Evolutionary conservation across 176 grass and related monocot species (phyloP).

Genomic region (Elaeis guineensis): DNA sequence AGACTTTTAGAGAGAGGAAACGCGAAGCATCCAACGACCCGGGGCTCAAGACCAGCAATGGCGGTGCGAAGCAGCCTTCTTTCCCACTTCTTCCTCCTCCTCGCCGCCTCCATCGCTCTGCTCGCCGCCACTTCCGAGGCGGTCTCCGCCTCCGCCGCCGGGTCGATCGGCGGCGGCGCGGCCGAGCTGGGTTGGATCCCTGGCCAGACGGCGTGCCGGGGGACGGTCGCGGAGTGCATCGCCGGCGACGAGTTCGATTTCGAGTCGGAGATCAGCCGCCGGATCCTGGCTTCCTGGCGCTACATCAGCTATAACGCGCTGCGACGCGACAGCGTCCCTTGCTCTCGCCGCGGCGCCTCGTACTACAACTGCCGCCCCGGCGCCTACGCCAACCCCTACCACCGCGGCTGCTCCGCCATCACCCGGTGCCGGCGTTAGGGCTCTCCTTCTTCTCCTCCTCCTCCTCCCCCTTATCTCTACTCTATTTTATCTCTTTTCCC

Average conservation of each 20-base stretch:
- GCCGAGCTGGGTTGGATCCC: not conserved
- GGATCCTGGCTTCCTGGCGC: conserved; percentile 3
- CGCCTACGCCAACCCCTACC: conserved; percentile 47
- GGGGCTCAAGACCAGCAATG: no score
- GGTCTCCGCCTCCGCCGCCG: conserved; percentile 53
- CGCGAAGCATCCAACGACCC: no score
- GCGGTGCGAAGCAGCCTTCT: no score
- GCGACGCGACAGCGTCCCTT: conserved; percentile 32
- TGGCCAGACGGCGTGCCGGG: no score
- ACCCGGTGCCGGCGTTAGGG: conserved; percentile 29
- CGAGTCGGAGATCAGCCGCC: conserved; percentile 9
- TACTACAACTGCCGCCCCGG: conserved; percentile 64
- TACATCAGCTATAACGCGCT: conserved; percentile 48
- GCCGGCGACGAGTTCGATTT: not conserved
- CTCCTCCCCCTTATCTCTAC: no score
- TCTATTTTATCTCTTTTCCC: no score
- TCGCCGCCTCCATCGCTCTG: conserved; percentile 72
- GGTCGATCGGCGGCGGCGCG: not conserved
- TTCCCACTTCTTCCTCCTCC: no score
- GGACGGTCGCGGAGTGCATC: conserved; percentile 29
- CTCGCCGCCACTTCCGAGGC: conserved; percentile 12
- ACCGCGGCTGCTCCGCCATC: conserved; percentile 50
- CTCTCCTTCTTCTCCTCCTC: not conserved
- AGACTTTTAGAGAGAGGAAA: no score
- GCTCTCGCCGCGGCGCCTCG: conserved; percentile 19